These are phyloP conservation scores for Kwoniella bestiolae DNA, from an alignment of 768 basidiomycete genomes.

Conservation along the genomic window DNA sequence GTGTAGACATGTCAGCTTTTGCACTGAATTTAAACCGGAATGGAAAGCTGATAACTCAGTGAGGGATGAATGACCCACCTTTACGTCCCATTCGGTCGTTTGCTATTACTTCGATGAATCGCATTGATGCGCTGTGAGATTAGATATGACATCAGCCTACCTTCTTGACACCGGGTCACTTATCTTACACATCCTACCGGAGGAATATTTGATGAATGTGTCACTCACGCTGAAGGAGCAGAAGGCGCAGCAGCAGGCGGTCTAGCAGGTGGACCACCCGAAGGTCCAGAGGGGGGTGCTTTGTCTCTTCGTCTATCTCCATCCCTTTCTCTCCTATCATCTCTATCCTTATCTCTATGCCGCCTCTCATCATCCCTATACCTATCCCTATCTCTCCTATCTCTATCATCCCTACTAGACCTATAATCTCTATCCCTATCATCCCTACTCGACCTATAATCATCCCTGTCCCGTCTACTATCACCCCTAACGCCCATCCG, in stretches of 20 bases:
- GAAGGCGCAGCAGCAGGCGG: conserved; percentile 28
- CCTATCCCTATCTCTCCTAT: conserved; percentile 8
- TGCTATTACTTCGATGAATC: conserved; percentile 73
- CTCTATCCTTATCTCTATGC: conserved; percentile 8
- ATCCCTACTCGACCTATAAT: conserved; percentile 5
- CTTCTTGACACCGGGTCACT: no score
- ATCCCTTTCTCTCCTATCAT: conserved; percentile 15
- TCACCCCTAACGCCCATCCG: conserved; percentile 37
- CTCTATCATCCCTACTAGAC: conserved; percentile 11
- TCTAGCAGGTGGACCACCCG: conserved; percentile 27
- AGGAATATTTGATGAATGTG: not conserved
- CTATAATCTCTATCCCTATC: conserved; percentile 22
- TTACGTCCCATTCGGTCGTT: conserved; percentile 94
- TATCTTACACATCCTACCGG: not conserved
- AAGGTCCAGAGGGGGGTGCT: conserved; percentile 16
- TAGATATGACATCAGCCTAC: not conserved
- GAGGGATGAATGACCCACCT: conserved; percentile 62
- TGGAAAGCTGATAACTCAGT: conserved; percentile 4
- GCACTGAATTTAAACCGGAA: not conserved
- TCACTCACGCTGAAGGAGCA: conserved; percentile 17
- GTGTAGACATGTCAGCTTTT: not conserved
- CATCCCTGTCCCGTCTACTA: conserved; percentile 15
- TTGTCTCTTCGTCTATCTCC: conserved; percentile 19
- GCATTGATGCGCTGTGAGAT: conserved; percentile 20
- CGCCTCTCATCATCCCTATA: conserved; percentile 15